Base-by-base conservation (phyloP, 305 asterid species). In the Solanum hybrid region DNA sequence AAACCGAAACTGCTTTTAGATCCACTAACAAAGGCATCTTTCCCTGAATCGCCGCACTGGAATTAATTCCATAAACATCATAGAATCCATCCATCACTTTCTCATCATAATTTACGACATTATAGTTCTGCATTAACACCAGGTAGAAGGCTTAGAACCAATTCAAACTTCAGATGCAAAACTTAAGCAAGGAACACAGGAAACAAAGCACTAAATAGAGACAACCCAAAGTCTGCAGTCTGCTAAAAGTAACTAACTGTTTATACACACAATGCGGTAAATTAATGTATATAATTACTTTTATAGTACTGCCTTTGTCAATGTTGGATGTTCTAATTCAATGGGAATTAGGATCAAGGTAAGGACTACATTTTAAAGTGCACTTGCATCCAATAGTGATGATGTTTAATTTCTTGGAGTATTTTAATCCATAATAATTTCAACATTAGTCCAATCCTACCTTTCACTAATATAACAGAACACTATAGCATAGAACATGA, bases 81-180 rank as follows among this genome's bases (percentile, higher is more conserved):
- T 96, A 97, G 93, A 97, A 97, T 82, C 98, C 99, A 90, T 97
- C 99, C 80, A 94, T 89, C 90, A 97, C 96, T 92, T 94, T 96
- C 93, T 97, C 99, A 36, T 94, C 98, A 72, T 96, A 97, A 93
- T 96, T 96, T 90, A 97, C 93, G 87, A 94, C 99, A 90, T 94
- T 94, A 90, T 92, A 94, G 90, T 92, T 96, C 99, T 97, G 99
- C 97, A 96, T 89, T 87, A 92, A 91, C 91, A 87, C 89, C 81
- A 92, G 32, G 32, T 73, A 84, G 89, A 85, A 85, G 60, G 42
- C 69, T 34, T 17, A 73, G 64, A 35, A 75, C 64, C 69, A 75
- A 87, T 34, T 77, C 20, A 78, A 66, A 79, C 32, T 56, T 60
- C 42, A 88, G 69, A 87, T 86, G 89, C 85, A 88, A 60, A 78